Conservation (phyloP, 1,284 basidiomycete genomes). For the Taiwanofungus camphoratus region DNA sequence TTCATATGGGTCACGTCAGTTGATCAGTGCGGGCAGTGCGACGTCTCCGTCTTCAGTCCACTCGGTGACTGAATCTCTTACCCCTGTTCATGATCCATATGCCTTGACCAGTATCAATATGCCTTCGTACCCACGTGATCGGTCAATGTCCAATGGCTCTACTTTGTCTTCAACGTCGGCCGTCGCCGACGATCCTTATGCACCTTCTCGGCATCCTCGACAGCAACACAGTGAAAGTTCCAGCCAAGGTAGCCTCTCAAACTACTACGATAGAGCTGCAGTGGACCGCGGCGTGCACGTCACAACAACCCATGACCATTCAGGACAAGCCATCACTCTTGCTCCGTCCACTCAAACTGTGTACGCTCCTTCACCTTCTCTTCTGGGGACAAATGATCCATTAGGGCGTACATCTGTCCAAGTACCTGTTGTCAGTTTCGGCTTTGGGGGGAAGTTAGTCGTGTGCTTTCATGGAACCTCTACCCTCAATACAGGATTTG, state of each 20-base stretch:
- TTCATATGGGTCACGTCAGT: neutral
- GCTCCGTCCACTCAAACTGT: constrained; percentile 43
- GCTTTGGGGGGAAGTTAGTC: constrained; percentile 83
- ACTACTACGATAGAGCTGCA: constrained; percentile 6
- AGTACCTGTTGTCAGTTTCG: constrained; percentile 81
- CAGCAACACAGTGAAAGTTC: constrained; percentile 19
- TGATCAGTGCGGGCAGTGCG: neutral
- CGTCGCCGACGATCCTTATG: constrained; percentile 36
- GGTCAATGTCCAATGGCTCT: constrained; percentile 50
- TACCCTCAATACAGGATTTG: constrained; percentile 65
- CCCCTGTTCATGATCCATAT: constrained; percentile 9
- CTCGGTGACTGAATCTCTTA: constrained; percentile 1
- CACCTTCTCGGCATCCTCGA: constrained; percentile 28
- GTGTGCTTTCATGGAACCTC: constrained; percentile 79
- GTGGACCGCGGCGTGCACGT: constrained; percentile 4
- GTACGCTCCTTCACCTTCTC: constrained; percentile 71
- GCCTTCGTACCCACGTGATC: constrained; percentile 26
- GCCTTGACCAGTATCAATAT: constrained; percentile 14
- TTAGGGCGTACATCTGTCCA: constrained; percentile 68
- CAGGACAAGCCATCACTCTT: constrained; percentile 37
- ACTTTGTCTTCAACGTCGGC: constrained; percentile 34
- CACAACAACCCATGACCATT: constrained; percentile 13
- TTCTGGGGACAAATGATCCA: constrained; percentile 79
- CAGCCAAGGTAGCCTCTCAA: constrained; percentile 1
- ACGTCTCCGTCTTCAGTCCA: constrained; percentile 3